A percentile compares a stretch with the other conserved stretches of the same genome.
Evolutionary conservation across 257 asterid species (phyloP).

Genomic region (Penstemon newberryi): DNA sequence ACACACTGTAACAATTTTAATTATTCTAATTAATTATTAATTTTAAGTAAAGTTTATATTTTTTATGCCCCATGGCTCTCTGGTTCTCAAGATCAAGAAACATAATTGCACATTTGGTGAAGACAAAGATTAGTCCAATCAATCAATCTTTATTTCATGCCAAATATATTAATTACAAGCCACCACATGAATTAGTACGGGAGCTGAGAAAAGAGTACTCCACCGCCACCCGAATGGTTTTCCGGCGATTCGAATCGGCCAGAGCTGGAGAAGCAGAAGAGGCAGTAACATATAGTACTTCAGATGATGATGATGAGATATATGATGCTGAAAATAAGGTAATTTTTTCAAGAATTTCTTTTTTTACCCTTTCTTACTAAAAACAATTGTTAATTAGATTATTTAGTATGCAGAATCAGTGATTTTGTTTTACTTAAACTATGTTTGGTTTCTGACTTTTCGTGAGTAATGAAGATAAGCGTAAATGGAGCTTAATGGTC

Average conservation of each 20-base stretch:
- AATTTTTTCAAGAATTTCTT: background rate
- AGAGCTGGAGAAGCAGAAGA: conserved; percentile 54
- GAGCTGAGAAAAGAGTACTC: background rate
- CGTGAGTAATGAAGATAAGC: too few species aligned
- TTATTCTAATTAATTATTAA: background rate
- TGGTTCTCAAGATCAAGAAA: conserved; percentile 54
- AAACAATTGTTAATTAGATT: too few species aligned
- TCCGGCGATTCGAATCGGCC: conserved; percentile 52
- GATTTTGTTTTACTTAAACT: too few species aligned
- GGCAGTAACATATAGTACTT: conserved; percentile 31
- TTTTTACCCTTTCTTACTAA: background rate
- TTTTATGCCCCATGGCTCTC: conserved; percentile 38
- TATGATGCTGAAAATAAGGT: conserved; percentile 52
- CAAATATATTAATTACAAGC: conserved; percentile 17
- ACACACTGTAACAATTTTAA: background rate
- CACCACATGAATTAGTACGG: conserved; percentile 20
- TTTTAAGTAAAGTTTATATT: background rate
- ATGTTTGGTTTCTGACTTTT: too few species aligned
- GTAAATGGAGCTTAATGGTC: too few species aligned
- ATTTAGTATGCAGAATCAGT: too few species aligned
- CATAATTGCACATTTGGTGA: conserved; percentile 35
- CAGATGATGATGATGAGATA: conserved; percentile 46
- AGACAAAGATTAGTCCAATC: conserved; percentile 24
- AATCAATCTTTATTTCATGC: conserved; percentile 15
- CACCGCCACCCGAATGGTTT: conserved; percentile 14